Evolutionary conservation across 805 yeast genomes (phyloP), one percentile per base, ranked within the genome.

Genomic region (Metschnikowia picachoensis): DNA sequence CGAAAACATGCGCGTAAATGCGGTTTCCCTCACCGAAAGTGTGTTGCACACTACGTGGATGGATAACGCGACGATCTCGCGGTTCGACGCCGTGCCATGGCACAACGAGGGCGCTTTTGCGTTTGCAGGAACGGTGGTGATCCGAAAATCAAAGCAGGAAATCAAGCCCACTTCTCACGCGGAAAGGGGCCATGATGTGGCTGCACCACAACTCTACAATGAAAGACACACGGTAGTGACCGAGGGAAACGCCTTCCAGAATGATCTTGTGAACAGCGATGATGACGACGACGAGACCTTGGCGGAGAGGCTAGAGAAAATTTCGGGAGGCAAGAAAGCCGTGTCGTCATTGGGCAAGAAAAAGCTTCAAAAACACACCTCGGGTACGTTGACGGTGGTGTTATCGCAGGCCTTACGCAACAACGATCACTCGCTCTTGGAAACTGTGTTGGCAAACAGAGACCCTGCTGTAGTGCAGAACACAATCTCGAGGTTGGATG

Each of bases 361-460:
- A 50, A 75, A 74, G 46, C 57, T 58, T 31, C 59, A 56, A 10
- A 77, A 81, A 8, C 95, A 94, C 42, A 62, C 72, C 12, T 62
- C 65, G 0, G 57, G 56, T 16, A 81, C 96, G 1, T 78, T 91
- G 49, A 80, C 96, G 1, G 82, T 86, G 1, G 80, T 94, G n/a
- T 73, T 94, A 37, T 74, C 91, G 12, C 99, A 94, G 68, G 92
- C 99, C 0, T 74, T 94, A 51, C 83, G 80, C 57, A 83, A 95
- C 16, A 87, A 87, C 58, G 99, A 94, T 62, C 90, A 83, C 58
- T 71, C 94, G 9, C 72, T 94, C 46, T 73, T 94, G 51, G 98
- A 94, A 64, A 80, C 88, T 3, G 96, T 95, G 11, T 73, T 94
- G 52, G 66, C 66, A 48, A 78, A 78, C 55, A 70, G 73, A 39